Base-by-base conservation (phyloP, 306 rosid species). In the Herpetospermum pedunculosum region DNA sequence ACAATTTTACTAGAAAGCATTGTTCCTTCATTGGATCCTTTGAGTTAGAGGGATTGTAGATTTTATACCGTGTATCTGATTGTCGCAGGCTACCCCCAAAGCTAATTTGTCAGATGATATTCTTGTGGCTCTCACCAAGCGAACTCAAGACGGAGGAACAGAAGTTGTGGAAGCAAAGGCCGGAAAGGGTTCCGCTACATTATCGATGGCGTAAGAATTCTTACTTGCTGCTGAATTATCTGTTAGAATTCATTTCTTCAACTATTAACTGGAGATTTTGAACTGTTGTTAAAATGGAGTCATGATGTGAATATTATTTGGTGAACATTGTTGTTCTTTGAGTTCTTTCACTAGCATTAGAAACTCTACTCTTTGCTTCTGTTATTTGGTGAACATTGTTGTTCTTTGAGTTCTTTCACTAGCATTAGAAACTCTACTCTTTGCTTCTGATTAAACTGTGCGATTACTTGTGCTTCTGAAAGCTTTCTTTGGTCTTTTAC, bases 151-250 rank as follows among this genome's bases (percentile, higher is more conserved):
- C 35, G 99, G 99, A 79, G 99, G 99, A 57, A 94, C 99, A 0
- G 99, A 94, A 83, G 99, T 94, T 74, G 99, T 94, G 62, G 96
- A 92, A 76, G 99, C 99, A 8, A 94, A 94, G 88, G 99, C 99
- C 34, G 99, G 97, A 82, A 91, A 94, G 90, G 99, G 97, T 68
- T 94, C 99, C 69, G 97, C 99, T 62, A 94, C 99, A 28, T 78
- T 94, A 85, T 94, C 99, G 8, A 94, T 94, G 99, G 99, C 97
- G 97, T 94, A 91, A 89, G 99, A 81, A 41, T 70, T 47, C 19
- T 72, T 43, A 8, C 57, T 63, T 26, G 28, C 70, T 25, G 13
- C 48, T 75, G 68, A 25, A 37, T 34, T 48, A 21, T 19, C 7
- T 19, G 2, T 52, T 28, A 58, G 47, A 72, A 9, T 52, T 50